These are phyloP conservation scores for Cutaneotrichosporon cyanovorans DNA, from an alignment of 1,284 basidiomycete species.

Conservation along the genomic window DNA sequence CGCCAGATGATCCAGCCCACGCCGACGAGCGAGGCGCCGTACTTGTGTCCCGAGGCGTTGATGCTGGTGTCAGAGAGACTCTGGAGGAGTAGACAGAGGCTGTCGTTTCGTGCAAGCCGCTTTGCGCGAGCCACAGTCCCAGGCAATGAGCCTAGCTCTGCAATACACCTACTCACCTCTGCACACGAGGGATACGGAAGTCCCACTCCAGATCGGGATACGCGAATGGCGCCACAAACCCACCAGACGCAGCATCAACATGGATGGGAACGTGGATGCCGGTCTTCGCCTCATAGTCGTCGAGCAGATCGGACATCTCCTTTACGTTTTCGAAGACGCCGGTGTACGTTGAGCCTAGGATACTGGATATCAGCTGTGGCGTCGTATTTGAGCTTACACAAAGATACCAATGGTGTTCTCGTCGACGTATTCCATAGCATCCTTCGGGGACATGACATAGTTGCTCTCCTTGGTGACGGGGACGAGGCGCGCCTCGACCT, in stretches of 20 bases:
- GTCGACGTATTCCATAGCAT: constrained; percentile 77
- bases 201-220: constrained; percentile 72
- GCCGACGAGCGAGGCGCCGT: constrained; percentile 56
- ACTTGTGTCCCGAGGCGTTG: constrained; percentile 75
- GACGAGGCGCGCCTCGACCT: constrained; percentile 50
- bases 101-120: constrained; percentile 5
- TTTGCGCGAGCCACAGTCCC: too few relatives aligned
- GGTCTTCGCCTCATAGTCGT: constrained; percentile 74
- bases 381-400: constrained; percentile 16
- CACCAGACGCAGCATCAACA: constrained; percentile 57
- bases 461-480: constrained; percentile 49
- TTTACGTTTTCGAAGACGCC: constrained; percentile 89
- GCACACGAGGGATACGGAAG: constrained; percentile 77
- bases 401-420: constrained; percentile 60
- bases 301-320: constrained; percentile 74
- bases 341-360: constrained; percentile 66
- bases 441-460: constrained; percentile 75
- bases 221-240: constrained; percentile 58
- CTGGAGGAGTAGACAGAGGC: constrained; percentile 1
- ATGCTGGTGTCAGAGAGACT: constrained; percentile 15
- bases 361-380: constrained; percentile 12
- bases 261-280: constrained; percentile 78
- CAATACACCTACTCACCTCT: constrained; percentile 33
- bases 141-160: too few relatives aligned
- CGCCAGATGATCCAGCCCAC: constrained; percentile 78